Conservation (phyloP, 257 asterid species). For the Mitragyna speciosa region DNA sequence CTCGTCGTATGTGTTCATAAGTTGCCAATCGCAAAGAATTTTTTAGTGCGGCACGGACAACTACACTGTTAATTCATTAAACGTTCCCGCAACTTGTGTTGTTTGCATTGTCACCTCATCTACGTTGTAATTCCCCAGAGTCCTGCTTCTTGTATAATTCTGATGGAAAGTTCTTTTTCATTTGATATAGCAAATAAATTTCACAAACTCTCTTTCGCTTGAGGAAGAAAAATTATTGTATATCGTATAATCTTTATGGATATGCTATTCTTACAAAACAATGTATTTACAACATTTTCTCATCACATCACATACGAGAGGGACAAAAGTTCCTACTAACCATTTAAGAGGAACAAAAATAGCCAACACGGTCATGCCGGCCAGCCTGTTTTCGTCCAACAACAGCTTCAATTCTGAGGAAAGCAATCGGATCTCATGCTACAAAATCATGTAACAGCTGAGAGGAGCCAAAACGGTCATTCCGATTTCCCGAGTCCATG, state of each 20-base stretch:
- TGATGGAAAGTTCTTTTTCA: too few species aligned
- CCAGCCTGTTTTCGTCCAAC: too few species aligned
- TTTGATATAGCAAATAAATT: not conserved
- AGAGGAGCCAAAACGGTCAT: constrained; percentile 45
- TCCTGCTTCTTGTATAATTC: not conserved
- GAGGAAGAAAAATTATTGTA: not conserved
- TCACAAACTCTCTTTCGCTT: not conserved
- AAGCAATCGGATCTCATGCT: constrained; percentile 20
- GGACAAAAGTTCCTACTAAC: not conserved
- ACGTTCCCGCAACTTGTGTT: too few species aligned
- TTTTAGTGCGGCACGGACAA: too few species aligned
- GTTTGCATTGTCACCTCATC: not conserved
- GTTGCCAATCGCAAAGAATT: too few species aligned
- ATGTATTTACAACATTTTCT: constrained; percentile 9
- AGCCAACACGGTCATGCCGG: too few species aligned
- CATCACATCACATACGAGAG: constrained; percentile 6
- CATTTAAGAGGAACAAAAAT: too few species aligned
- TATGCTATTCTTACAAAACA: constrained; percentile 9
- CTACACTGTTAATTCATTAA: too few species aligned
- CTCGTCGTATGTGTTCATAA: too few species aligned
- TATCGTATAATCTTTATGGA: constrained; percentile 10
- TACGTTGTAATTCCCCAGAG: not conserved
- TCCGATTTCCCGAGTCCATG: constrained; percentile 50
- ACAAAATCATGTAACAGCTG: too few species aligned
- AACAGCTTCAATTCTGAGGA: not conserved